Evolutionary conservation across 176 grass and related monocot genomes (phyloP), one percentile per base, ranked within the genome.

Genomic region (Bonia amplexicaulis): DNA sequence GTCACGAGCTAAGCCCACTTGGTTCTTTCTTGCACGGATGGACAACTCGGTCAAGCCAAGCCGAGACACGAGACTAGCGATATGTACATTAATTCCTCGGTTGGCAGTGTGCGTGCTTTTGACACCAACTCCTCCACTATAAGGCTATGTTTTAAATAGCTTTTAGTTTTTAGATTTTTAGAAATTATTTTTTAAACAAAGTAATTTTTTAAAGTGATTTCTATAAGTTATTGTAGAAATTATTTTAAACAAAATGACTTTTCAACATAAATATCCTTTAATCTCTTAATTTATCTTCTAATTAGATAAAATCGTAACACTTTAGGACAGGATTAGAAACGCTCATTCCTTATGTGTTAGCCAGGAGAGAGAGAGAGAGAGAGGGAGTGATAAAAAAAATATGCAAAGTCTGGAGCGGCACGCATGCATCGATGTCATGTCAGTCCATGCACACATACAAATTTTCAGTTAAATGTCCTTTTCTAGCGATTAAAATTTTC

Each of bases 381-480:
- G 31, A 3, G 27, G 27, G 31, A 54, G 13, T 35, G 5, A 25
- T 13, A 46, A 62, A 60, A 49, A 12, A 33, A 33, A 33, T 17
- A 31, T 26, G 49, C 1, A 16, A 73, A 8, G 57, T 39, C 19
- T 37, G 66, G 33, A 80, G 58, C 26, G 51, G 37, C 53, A 76
- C 51, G 77, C 67, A 83, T 72, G 80, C 49, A 35, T 69, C 7
- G 7, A 83, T 67, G 62, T 42, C 55, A n/a, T 46, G 41, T 52
- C 23, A 40, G 48, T 35, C 60, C 73, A 66, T 76, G 84, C 39
- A 45, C 55, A 8, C 15, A 17, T 49, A 73, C 84, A 87, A 90
- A 73, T 0, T 63, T 73, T 87, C 89, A 74, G 85, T 84, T 90
- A 90, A 90, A 74, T 41, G 69, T 87, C 85, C 0, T 53, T 80